Base-by-base conservation (phyloP, 2,329 filamentous ascomycete genomes). In the Fusarium humuli region DNA sequence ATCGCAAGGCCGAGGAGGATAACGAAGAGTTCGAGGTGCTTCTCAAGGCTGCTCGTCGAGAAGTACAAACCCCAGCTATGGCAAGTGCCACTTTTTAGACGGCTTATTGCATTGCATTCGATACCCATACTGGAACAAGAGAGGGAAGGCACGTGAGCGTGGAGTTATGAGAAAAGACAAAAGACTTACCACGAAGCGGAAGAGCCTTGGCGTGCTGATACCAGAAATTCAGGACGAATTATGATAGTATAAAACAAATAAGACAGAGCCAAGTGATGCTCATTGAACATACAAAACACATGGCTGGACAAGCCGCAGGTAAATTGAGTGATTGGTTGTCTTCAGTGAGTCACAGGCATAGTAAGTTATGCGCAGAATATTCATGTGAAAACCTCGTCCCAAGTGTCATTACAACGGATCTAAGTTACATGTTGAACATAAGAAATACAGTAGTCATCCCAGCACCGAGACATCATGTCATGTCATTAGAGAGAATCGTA, bases 351-450 rank as follows among this genome's bases (percentile, higher is more conserved):
- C 18, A 11, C 16, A 25, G 11, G 12, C 22, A 42, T 9, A 20
- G 14, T 10, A 29, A 12, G 9, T 18, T 22, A 6, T 41, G 29
- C 9, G 14, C 18, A 53, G 37, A 41, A 20, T 11, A 32, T 47
- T 20, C 18, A 46, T 57, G 42, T 25, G 10, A 57, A 65, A 46
- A 40, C 29, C 23, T 71, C 53, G 48, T 55, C 40, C 44, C 45
- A 25, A 54, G 41, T 60, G 46, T 67, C 70, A 75, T 73, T 74
- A 74, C 61, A 70, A 67, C 49, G 54, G 46, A 57, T 66, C 57
- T 65, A 71, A 58, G 50, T 54, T 61, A 59, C 65, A 54, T 45
- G 18, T 37, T 34, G 61, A 63, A 41, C 61, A 67, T 45, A 47
- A 62, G 16, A 65, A 54, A 50, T 68, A 63, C 30, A 49, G 41